A percentile compares a stretch with the other conserved stretches of the same genome.
Conservation (phyloP, 805 yeast species). For the Schwanniomyces vanrijiae region DNA sequence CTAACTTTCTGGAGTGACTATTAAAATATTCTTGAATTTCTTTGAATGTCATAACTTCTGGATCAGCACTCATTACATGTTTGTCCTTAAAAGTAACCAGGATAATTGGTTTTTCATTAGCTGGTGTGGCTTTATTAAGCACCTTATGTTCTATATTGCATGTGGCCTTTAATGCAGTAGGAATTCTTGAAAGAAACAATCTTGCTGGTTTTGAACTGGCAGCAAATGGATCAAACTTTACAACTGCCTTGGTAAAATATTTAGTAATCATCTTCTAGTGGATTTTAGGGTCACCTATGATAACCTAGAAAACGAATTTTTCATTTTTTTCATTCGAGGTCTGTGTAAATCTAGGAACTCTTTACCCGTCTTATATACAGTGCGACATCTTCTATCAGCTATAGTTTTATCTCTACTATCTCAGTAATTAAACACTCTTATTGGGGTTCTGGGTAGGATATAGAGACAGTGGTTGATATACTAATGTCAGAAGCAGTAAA, state of each 20-base stretch:
- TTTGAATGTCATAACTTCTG: slow-evolving; percentile 49
- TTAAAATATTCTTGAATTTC: slow-evolving; percentile 73
- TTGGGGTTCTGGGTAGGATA: too few species aligned
- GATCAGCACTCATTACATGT: slow-evolving; percentile 65
- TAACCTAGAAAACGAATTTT: neutral
- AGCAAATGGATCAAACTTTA: slow-evolving; percentile 77
- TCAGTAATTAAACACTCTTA: too few species aligned
- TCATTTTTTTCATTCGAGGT: neutral
- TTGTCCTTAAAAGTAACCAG: slow-evolving; percentile 82
- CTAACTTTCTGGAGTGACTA: slow-evolving; percentile 77
- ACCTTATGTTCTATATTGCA: slow-evolving; percentile 65
- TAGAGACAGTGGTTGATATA: too few species aligned
- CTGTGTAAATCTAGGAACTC: neutral
- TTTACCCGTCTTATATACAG: neutral
- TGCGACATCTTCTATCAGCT: neutral
- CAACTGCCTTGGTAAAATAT: slow-evolving; percentile 74
- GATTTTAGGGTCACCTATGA: neutral
- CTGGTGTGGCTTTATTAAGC: slow-evolving; percentile 40
- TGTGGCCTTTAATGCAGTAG: slow-evolving; percentile 64
- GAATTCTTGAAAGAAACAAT: slow-evolving; percentile 73
- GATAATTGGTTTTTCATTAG: slow-evolving; percentile 54
- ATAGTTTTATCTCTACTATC: too few species aligned
- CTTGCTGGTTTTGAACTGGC: slow-evolving; percentile 78
- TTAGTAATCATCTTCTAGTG: slow-evolving; percentile 72
- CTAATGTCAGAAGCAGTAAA: neutral